Conservation (phyloP, 768 basidiomycete species). For the Leccinum aurantiacum region DNA sequence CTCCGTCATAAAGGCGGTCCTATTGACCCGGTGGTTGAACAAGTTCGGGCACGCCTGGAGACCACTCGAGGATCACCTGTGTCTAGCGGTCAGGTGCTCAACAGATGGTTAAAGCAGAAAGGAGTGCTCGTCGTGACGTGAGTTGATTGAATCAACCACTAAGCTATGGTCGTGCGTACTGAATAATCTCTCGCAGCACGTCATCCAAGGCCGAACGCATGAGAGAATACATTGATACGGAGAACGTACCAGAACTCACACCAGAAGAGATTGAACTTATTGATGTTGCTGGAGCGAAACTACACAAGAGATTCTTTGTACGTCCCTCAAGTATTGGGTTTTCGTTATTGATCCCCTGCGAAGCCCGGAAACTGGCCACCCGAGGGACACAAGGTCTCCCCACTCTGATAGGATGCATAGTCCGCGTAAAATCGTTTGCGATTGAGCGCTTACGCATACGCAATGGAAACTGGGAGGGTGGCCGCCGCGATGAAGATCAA, state of each 20-base stretch:
- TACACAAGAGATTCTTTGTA: constrained; percentile 30
- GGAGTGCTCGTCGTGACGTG: constrained; percentile 34
- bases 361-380: constrained; percentile 22
- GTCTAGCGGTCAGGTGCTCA: constrained; percentile 31
- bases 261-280: constrained; percentile 25
- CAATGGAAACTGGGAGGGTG: background rate
- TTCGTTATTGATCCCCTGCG: constrained; percentile 3
- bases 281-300: constrained; percentile 26
- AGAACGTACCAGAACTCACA: constrained; percentile 29
- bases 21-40: constrained; percentile 37
- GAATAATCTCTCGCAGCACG: constrained; percentile 25
- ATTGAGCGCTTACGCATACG: background rate
- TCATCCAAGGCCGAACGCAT: constrained; percentile 34
- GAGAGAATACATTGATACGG: constrained; percentile 34
- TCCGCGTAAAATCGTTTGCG: background rate
- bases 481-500: background rate
- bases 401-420: background rate
- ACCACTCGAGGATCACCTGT: constrained; percentile 25
- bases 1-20: constrained; percentile 38
- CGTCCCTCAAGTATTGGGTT: background rate
- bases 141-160: constrained; percentile 1
- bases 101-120: constrained; percentile 33
- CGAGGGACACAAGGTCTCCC: constrained; percentile 9
- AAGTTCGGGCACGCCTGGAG: constrained; percentile 33
- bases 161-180: background rate